A percentile compares a stretch with the other conserved stretches of the same genome.
Conservation (phyloP, 2,329 filamentous ascomycete genomes). For the Chrysoporthe austroafricana region DNA sequence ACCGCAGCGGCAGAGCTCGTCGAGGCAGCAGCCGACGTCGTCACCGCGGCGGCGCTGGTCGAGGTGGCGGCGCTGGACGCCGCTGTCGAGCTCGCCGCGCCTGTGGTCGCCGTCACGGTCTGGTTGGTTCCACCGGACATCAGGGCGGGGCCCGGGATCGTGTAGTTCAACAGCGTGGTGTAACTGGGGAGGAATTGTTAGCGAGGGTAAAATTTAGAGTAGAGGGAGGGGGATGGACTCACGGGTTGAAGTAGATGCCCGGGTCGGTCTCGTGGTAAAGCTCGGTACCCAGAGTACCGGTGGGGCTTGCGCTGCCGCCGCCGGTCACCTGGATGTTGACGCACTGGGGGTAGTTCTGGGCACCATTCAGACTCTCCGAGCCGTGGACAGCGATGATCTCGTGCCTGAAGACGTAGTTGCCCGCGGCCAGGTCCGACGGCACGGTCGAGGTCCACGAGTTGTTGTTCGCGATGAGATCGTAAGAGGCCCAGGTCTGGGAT, state of each 20-base stretch:
- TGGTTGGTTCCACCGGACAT: constrained; percentile 14
- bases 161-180: constrained; percentile 32
- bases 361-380: constrained; percentile 44
- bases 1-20: background rate
- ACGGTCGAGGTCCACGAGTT: constrained; percentile 50
- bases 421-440: constrained; percentile 40
- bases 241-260: constrained; percentile 36
- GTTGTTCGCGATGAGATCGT: constrained; percentile 50
- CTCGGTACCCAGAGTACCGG: constrained; percentile 34
- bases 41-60: background rate
- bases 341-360: constrained; percentile 54
- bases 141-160: constrained; percentile 36
- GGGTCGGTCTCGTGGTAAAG: constrained; percentile 33
- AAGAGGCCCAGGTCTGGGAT: constrained; percentile 40
- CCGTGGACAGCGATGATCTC: constrained; percentile 54
- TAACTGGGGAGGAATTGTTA: constrained; percentile 14
- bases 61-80: background rate
- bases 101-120: constrained; percentile 11
- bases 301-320: constrained; percentile 37
- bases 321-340: constrained; percentile 49
- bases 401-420: constrained; percentile 52
- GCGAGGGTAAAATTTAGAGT: background rate
- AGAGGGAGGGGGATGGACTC: background rate
- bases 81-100: background rate
- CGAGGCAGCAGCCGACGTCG: background rate